Conservation (phyloP, 2,329 filamentous ascomycete genomes). For the Phoma sp. region DNA sequence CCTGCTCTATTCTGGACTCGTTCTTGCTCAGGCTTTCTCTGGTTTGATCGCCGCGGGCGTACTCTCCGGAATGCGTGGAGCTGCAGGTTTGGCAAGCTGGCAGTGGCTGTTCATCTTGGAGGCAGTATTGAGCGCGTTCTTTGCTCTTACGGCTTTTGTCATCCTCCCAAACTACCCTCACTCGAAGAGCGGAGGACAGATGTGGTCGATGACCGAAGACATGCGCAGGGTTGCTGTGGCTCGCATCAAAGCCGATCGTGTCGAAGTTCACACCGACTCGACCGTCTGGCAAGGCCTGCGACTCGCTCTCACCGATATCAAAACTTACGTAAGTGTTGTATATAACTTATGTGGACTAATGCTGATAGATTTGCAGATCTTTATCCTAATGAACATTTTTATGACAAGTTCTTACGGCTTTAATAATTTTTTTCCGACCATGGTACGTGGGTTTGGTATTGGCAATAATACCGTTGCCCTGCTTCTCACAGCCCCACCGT, state of each 20-base stretch:
- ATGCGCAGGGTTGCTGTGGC: constrained; percentile 3
- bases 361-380: neutral
- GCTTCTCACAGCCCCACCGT: constrained; percentile 18
- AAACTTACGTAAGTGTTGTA: constrained; percentile 13
- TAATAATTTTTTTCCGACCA: constrained; percentile 22
- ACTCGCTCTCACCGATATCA: constrained; percentile 14
- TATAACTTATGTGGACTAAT: neutral
- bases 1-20: constrained; percentile 57
- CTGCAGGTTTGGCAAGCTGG: constrained; percentile 41
- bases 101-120: constrained; percentile 30
- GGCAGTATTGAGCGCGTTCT: constrained; percentile 14
- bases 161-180: constrained; percentile 56
- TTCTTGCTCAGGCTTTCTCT: constrained; percentile 65
- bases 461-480: constrained; percentile 18
- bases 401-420: constrained; percentile 18
- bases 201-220: constrained; percentile 11
- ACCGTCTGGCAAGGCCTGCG: constrained; percentile 21
- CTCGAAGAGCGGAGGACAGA: constrained; percentile 4
- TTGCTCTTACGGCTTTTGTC: constrained; percentile 46
- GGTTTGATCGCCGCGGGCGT: constrained; percentile 56
- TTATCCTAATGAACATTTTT: constrained; percentile 22
- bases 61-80: constrained; percentile 42
- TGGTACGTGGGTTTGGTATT: constrained; percentile 20
- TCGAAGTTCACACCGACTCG: constrained; percentile 11
- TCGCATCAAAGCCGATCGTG: constrained; percentile 18